phyloP scores from a whole-genome alignment of 768 basidiomycete genomes.

The Psilocybe sp. region DNA sequence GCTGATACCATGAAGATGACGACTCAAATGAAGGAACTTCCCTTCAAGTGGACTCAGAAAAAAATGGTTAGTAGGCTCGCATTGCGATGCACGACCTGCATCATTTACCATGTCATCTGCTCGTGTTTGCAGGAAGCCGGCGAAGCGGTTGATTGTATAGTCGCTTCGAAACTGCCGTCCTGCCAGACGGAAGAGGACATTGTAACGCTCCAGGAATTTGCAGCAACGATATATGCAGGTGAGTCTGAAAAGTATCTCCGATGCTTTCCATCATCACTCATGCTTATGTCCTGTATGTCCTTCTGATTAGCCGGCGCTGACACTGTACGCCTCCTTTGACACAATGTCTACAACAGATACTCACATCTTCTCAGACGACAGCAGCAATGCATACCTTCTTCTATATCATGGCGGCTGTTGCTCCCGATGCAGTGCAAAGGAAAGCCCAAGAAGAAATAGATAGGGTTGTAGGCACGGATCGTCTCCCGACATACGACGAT shows the following conservation, averaged over 20 bases:
- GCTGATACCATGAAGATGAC: neutral
- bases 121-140: neutral
- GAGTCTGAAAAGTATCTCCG: neutral
- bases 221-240: neutral
- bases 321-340: too few species aligned
- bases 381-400: slow-evolving; percentile 16
- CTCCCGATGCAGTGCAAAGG: slow-evolving; percentile 27
- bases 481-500: slow-evolving; percentile 23
- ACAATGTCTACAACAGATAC: too few species aligned
- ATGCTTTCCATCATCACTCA: neutral
- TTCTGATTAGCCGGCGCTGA: neutral
- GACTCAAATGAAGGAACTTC: neutral
- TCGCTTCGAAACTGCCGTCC: too few species aligned
- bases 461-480: slow-evolving; percentile 20
- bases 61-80: neutral
- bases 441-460: slow-evolving; percentile 32
- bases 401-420: slow-evolving; percentile 20
- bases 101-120: too few species aligned
- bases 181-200: too few species aligned
- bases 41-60: neutral
- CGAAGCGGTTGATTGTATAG: too few species aligned
- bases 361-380: neutral
- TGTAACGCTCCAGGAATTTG: too few species aligned
- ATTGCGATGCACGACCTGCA: too few species aligned
- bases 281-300: neutral